A percentile compares a stretch with the other conserved stretches of the same genome.
Conservation (phyloP, 2,329 filamentous ascomycete species). For the Ascochyta lentis region DNA sequence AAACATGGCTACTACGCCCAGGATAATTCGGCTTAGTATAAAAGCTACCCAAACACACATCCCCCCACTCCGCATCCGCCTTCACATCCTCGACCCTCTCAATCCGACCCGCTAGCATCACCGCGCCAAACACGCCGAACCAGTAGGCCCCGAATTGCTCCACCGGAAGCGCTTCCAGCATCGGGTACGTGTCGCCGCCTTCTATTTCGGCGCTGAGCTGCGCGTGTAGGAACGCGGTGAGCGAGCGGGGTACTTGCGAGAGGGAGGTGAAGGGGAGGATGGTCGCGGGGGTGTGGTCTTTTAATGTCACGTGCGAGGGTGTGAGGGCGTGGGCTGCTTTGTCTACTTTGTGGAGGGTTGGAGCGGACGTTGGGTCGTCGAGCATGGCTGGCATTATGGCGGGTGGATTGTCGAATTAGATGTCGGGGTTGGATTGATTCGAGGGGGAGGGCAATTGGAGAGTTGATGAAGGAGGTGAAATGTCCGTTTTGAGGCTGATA, state of each 20-base stretch:
- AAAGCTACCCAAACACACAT: slow-evolving; percentile 81
- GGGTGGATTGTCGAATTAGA: not conserved
- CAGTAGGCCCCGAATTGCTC: slow-evolving; percentile 80
- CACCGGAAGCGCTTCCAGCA: slow-evolving; percentile 74
- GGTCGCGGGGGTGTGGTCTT: slow-evolving; percentile 77
- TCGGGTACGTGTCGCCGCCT: slow-evolving; percentile 85
- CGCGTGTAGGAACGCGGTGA: slow-evolving; percentile 76
- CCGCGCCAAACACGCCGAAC: slow-evolving; percentile 84
- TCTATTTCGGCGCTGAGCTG: slow-evolving; percentile 87
- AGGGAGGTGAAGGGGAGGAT: slow-evolving; percentile 77
- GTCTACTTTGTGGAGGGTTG: slow-evolving; percentile 65
- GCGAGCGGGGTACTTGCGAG: slow-evolving; percentile 70
- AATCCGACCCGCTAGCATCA: slow-evolving; percentile 81
- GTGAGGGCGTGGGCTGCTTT: slow-evolving; percentile 71
- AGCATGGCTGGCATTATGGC: slow-evolving; percentile 17
- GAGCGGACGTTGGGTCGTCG: slow-evolving; percentile 54
- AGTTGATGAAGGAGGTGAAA: not conserved
- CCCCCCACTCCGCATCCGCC: slow-evolving; percentile 62
- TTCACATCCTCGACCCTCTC: slow-evolving; percentile 54
- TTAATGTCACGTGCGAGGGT: slow-evolving; percentile 76
- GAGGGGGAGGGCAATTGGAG: too few relatives aligned
- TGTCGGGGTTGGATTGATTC: too few relatives aligned
- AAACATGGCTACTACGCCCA: slow-evolving; percentile 82
- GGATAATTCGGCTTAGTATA: slow-evolving; percentile 85
- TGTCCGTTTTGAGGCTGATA: slow-evolving; percentile 15